Conservation (phyloP, 768 basidiomycete genomes). For the Lactarius hengduanensis region DNA sequence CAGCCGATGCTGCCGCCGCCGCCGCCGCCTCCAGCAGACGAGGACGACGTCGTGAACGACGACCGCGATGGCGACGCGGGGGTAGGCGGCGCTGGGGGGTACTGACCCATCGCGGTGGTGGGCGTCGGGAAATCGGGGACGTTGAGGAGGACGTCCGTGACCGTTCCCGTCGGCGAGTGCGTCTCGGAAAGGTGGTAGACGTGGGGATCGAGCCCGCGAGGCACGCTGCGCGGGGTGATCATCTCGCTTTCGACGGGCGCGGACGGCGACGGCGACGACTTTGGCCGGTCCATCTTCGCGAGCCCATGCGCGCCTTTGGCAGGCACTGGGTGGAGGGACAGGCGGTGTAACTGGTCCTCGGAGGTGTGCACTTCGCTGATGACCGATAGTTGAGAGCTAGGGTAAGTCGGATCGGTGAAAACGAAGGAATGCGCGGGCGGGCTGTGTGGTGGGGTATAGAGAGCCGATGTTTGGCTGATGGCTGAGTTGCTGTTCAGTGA, state of each 20-base stretch:
- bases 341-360: constrained; percentile 2
- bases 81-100: background rate
- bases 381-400: constrained; percentile 16
- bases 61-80: background rate
- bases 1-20: background rate
- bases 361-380: constrained; percentile 20
- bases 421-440: constrained; percentile 7
- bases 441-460: constrained; percentile 31
- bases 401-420: constrained; percentile 1
- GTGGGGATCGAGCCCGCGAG: background rate
- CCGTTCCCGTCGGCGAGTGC: background rate
- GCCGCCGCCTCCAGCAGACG: background rate
- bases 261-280: background rate
- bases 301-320: constrained; percentile 8
- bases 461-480: constrained; percentile 8
- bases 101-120: background rate
- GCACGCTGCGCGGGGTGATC: background rate
- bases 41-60: background rate
- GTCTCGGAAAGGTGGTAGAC: background rate
- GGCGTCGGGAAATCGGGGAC: background rate
- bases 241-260: background rate
- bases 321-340: background rate
- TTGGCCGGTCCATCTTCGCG: background rate
- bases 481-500: constrained; percentile 29
- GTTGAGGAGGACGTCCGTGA: background rate